Percentiles rank a stretch among this genome's conserved stretches.
Conservation (phyloP, 352 stramenopile genomes). For the Hyaloperonospora arabidopsidis region DNA sequence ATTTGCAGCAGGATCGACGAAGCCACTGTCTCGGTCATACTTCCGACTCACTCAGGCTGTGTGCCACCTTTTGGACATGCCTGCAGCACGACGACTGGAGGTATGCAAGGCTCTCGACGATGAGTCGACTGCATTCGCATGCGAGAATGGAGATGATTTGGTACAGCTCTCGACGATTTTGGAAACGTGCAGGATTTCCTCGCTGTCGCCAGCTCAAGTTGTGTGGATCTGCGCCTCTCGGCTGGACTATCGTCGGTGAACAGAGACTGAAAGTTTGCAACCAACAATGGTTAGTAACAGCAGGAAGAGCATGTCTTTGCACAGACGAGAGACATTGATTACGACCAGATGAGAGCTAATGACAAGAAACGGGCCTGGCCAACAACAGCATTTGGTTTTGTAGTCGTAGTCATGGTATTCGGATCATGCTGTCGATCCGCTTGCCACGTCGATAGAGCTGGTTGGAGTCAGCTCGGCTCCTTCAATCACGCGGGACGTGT, state of each 20-base stretch:
- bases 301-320: no score
- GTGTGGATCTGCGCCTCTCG: slow-evolving; percentile 25
- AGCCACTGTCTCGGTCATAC: slow-evolving; percentile 28
- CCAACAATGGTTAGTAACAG: no score
- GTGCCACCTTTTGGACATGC: slow-evolving; percentile 36
- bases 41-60: slow-evolving; percentile 45
- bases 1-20: slow-evolving; percentile 29
- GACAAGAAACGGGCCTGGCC: no score
- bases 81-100: slow-evolving; percentile 31
- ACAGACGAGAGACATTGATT: no score
- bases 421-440: no score
- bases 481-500: slow-evolving; percentile 21
- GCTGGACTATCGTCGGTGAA: slow-evolving; percentile 14
- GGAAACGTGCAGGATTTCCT: slow-evolving; percentile 49
- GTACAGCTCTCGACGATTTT: slow-evolving; percentile 69
- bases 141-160: slow-evolving; percentile 12
- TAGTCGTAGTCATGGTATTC: no score
- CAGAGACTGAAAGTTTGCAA: not conserved
- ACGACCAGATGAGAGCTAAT: no score
- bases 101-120: slow-evolving; percentile 38
- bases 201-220: slow-evolving; percentile 42
- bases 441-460: not conserved
- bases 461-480: slow-evolving; percentile 14
- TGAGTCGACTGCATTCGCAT: slow-evolving; percentile 7
- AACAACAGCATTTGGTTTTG: no score